phyloP scores from a whole-genome alignment of 2,329 filamentous ascomycete genomes.

The Xylariales sp. region DNA sequence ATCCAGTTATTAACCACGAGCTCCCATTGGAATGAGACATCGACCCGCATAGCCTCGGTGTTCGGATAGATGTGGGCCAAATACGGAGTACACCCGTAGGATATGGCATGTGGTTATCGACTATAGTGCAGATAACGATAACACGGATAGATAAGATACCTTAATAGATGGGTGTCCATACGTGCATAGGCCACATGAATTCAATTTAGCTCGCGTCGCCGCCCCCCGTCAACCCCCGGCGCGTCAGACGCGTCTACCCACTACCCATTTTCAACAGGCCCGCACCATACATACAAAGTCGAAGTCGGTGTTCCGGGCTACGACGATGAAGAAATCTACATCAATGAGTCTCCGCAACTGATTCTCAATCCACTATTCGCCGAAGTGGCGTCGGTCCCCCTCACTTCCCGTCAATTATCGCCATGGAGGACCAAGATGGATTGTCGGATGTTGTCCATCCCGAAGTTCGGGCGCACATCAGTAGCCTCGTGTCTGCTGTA shows the following conservation, averaged over 20 bases:
- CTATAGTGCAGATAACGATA: too few relatives aligned
- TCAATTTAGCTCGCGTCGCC: slow-evolving; percentile 39
- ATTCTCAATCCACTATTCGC: slow-evolving; percentile 33
- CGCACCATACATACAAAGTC: not conserved
- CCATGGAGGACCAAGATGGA: slow-evolving; percentile 67
- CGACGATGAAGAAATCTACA: not conserved
- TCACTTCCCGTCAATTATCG: slow-evolving; percentile 37
- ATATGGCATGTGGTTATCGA: too few relatives aligned
- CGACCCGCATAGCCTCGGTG: slow-evolving; percentile 48
- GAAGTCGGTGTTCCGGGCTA: not conserved
- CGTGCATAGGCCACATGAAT: slow-evolving; percentile 28
- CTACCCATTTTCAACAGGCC: slow-evolving; percentile 32
- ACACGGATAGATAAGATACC: too few relatives aligned
- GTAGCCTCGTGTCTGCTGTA: slow-evolving; percentile 92
- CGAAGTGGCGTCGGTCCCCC: slow-evolving; percentile 38
- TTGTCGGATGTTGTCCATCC: slow-evolving; percentile 79
- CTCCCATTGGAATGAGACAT: slow-evolving; percentile 9
- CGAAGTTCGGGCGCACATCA: slow-evolving; percentile 92
- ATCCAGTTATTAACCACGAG: not conserved
- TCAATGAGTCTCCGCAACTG: slow-evolving; percentile 34
- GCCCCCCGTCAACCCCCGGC: slow-evolving; percentile 27
- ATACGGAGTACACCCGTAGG: not conserved
- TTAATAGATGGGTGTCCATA: not conserved
- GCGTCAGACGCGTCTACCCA: slow-evolving; percentile 45
- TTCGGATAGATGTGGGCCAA: slow-evolving; percentile 45